Percentiles rank a stretch among this genome's conserved stretches.
phyloP scores from a whole-genome alignment of 768 basidiomycete species.

The Hydnomerulius pinastri region DNA sequence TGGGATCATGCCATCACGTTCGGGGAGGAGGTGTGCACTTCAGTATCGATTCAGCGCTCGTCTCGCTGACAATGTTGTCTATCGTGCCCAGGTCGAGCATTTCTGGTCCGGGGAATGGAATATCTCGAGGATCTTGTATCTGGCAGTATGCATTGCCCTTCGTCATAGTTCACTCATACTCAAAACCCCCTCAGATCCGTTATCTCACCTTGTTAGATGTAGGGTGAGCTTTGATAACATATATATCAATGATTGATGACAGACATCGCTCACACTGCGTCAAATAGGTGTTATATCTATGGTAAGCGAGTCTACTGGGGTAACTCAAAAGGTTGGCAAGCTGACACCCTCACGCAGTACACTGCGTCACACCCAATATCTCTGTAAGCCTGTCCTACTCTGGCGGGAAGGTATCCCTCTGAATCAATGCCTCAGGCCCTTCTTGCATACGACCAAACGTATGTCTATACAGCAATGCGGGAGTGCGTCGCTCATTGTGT shows the following conservation, averaged over 20 bases:
- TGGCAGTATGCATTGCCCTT: constrained; percentile 30
- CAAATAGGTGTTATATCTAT: not conserved
- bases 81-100: constrained; percentile 33
- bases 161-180: not conserved
- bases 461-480: no score
- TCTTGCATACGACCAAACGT: not conserved
- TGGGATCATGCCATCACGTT: no score
- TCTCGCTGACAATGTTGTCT: not conserved
- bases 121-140: constrained; percentile 38
- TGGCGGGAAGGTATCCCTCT: no score
- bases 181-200: constrained; percentile 30
- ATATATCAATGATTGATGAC: not conserved
- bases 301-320: not conserved
- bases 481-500: no score
- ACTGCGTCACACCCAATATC: not conserved
- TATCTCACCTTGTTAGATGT: constrained; percentile 31
- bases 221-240: constrained; percentile 15
- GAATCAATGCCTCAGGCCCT: no score
- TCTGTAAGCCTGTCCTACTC: constrained; percentile 27
- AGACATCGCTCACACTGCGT: not conserved
- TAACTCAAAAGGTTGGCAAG: not conserved
- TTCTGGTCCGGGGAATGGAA: constrained; percentile 44
- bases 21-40: no score
- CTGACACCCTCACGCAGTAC: not conserved
- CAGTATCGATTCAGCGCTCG: no score